Conservation (phyloP, 441 rosid genomes). For the Arabidopsis lyrata region DNA sequence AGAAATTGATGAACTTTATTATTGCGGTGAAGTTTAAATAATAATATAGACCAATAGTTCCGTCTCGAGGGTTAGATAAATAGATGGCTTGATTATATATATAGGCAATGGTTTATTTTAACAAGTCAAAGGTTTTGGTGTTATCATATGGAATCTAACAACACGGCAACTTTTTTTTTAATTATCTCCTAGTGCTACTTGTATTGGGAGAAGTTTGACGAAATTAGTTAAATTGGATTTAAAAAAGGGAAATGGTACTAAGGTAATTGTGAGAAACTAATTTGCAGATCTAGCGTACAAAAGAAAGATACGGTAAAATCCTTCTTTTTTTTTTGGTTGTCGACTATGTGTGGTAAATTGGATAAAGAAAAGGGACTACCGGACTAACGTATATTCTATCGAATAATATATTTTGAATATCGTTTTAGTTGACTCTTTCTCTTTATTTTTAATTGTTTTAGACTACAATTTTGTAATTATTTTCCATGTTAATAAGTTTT, state of each 20-base stretch:
- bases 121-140: conserved; percentile 27
- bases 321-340: not conserved
- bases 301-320: conserved; percentile 2
- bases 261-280: not conserved
- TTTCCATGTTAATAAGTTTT: not conserved
- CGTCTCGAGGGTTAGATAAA: conserved; percentile 8
- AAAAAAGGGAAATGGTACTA: not conserved
- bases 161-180: conserved; percentile 13
- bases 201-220: not conserved
- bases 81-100: not conserved
- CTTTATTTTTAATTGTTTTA: not conserved
- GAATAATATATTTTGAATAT: not conserved
- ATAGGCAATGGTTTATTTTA: conserved; percentile 4
- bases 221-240: not conserved
- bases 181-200: not conserved
- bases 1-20: not conserved
- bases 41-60: not conserved
- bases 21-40: too few relatives aligned
- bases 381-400: not conserved
- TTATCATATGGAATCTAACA: conserved; percentile 14
- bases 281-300: not conserved
- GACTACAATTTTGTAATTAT: not conserved
- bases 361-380: not conserved
- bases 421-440: not conserved
- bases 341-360: not conserved